Conservation (phyloP, 2,329 filamentous ascomycete species). For the Xylaria sp. region DNA sequence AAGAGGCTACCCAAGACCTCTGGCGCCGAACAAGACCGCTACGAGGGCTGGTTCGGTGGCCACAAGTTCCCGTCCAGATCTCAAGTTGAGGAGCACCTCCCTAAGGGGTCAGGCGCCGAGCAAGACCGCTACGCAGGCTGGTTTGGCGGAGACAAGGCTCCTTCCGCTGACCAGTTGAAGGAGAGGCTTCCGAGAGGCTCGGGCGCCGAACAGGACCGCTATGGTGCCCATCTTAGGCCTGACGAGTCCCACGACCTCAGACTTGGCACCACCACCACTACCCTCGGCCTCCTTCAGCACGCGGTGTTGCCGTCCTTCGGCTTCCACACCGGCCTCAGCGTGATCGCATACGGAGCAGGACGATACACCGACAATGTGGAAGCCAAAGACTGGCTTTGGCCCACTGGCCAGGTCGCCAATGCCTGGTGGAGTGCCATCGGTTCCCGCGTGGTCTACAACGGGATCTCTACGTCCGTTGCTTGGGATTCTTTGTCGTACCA, state of each 20-base stretch:
- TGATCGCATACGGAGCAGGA: constrained; percentile 54
- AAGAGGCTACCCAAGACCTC: constrained; percentile 16
- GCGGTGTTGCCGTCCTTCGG: constrained; percentile 57
- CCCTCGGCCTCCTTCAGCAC: constrained; percentile 54
- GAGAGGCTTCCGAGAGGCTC: constrained; percentile 21
- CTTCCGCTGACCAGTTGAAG: constrained; percentile 15
- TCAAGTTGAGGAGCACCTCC: constrained; percentile 22
- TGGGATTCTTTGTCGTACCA: constrained; percentile 53
- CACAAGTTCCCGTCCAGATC: constrained; percentile 22
- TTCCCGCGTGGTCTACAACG: constrained; percentile 48
- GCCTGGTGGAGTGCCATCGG: constrained; percentile 64
- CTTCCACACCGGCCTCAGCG: constrained; percentile 54
- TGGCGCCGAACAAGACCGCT: constrained; percentile 31
- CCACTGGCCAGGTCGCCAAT: constrained; percentile 55
- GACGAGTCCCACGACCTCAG: constrained; percentile 11
- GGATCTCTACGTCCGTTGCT: constrained; percentile 49
- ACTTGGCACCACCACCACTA: constrained; percentile 26
- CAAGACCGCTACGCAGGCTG: constrained; percentile 28
- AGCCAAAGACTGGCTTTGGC: constrained; percentile 64
- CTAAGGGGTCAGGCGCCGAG: constrained; percentile 23
- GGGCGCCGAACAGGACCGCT: constrained; percentile 26
- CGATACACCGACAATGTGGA: constrained; percentile 58
- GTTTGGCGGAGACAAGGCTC: constrained; percentile 22
- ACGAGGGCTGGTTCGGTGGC: constrained; percentile 27
- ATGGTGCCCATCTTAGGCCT: constrained; percentile 28